phyloP scores from a whole-genome alignment of 768 basidiomycete species.

The Chalciporus pseudorubinellus region DNA sequence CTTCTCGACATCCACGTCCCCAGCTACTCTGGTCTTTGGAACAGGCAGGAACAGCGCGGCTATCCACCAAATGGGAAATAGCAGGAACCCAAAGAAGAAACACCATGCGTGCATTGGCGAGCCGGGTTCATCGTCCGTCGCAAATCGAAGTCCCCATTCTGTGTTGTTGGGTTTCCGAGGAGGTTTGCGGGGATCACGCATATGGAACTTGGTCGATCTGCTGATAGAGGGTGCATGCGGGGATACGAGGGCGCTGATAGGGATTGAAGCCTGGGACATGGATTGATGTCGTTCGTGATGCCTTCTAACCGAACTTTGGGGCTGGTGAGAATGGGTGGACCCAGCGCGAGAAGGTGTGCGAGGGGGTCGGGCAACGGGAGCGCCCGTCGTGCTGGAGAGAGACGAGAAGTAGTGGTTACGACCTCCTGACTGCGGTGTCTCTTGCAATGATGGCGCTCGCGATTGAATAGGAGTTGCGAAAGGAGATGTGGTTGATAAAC shows the following conservation, averaged over 20 bases:
- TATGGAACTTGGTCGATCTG: constrained; percentile 62
- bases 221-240: constrained; percentile 74
- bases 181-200: constrained; percentile 76
- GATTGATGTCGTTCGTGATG: constrained; percentile 45
- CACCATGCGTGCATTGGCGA: constrained; percentile 70
- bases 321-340: constrained; percentile 34
- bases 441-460: constrained; percentile 29
- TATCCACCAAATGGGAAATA: constrained; percentile 65
- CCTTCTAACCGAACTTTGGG: constrained; percentile 26
- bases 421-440: constrained; percentile 19
- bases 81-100: constrained; percentile 70
- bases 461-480: constrained; percentile 32
- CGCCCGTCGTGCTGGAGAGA: constrained; percentile 36
- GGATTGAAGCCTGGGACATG: constrained; percentile 72
- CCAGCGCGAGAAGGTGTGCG: constrained; percentile 39
- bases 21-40: constrained; percentile 62
- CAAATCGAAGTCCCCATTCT: constrained; percentile 58
- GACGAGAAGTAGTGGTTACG: constrained; percentile 26
- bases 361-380: constrained; percentile 23
- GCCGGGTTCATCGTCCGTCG: constrained; percentile 49
- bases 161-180: constrained; percentile 53
- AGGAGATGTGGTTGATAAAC: constrained; percentile 45
- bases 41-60: constrained; percentile 51
- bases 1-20: constrained; percentile 57
- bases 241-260: constrained; percentile 72